Evolutionary conservation across 176 grass and related monocot species (phyloP), one percentile per base, ranked within the genome.

Genomic region (Ampelocalamus luodianensis): DNA sequence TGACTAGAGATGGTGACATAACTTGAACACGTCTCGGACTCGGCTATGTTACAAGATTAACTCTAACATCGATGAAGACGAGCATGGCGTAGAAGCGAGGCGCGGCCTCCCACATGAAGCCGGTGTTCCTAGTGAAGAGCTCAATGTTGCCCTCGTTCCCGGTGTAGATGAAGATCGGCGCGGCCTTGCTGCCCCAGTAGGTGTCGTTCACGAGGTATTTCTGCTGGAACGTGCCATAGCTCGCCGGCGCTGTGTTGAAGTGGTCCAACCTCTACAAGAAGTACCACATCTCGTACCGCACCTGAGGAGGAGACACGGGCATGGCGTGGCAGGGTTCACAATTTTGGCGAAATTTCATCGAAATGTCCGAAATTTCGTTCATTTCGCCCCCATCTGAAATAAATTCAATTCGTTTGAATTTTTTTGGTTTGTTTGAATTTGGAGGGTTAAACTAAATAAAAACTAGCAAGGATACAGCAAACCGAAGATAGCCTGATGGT

Each of bases 261-360:
- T 94, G 92, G 79, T 94, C 92, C 62, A 91, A 55, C 1, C 72
- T 55, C 81, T 94, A 89, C 51, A 81, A 79, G 92, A 76, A 89
- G 67, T 62, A 36, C 60, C 85, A 69, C 78, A 86, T 94, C 68
- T 89, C 60, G 45, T 87, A 94, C 67, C 10, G 43, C 68, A 82
- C 92, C 83, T 23, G 3, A 32, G 23, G 0, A 8, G 88, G 36
- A 29, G 29, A 1, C 29, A 29, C 29, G 29, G 29, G 29, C 29
- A 29, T 1, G 29, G 1, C 29, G 29, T 29, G 29, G n/a, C n/a
- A n/a, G n/a, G n/a, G n/a, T n/a, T n/a, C n/a, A n/a, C n/a, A n/a
- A n/a, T n/a, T n/a, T n/a, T n/a, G n/a, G n/a, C n/a, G n/a, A n/a
- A n/a, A n/a, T n/a, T n/a, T n/a, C n/a, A n/a, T n/a, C n/a, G n/a